Evolutionary conservation across 495 filamentous ascomycete genomes (phyloP).

Genomic region (Xylaria nigripes): DNA sequence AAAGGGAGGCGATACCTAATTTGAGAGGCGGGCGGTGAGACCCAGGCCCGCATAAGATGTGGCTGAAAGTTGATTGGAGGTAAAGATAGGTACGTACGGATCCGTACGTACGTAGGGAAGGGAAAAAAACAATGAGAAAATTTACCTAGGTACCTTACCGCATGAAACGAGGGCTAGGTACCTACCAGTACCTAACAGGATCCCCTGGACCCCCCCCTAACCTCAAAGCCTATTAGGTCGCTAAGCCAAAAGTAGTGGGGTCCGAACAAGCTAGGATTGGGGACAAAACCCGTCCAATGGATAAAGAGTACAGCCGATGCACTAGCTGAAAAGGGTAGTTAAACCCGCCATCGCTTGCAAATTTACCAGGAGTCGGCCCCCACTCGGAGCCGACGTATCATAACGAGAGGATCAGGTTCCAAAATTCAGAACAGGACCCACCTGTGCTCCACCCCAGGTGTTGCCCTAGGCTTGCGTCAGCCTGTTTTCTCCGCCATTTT

Average conservation of each 20-base stretch:
- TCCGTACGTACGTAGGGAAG: too few relatives aligned
- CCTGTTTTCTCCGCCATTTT: not conserved
- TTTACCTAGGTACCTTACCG: not conserved
- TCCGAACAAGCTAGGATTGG: not conserved
- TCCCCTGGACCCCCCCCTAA: too few relatives aligned
- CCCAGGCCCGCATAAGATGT: not conserved
- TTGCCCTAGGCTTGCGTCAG: not conserved
- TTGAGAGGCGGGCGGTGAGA: slow-evolving; percentile 6
- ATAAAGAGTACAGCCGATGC: not conserved
- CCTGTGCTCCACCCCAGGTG: slow-evolving; percentile 4
- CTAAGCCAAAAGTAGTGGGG: not conserved
- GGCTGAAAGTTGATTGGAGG: not conserved
- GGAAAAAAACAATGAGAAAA: not conserved
- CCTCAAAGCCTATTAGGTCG: too few relatives aligned
- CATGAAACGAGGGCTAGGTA: not conserved
- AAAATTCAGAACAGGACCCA: slow-evolving; percentile 2
- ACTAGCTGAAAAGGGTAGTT: not conserved
- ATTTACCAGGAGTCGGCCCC: not conserved
- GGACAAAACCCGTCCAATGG: not conserved
- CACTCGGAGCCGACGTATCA: not conserved
- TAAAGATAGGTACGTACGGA: too few relatives aligned
- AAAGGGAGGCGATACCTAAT: not conserved
- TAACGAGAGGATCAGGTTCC: not conserved
- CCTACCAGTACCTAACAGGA: too few relatives aligned
- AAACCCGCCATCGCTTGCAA: not conserved